Evolutionary conservation across 805 yeast species (phyloP), one percentile per base, ranked within the genome.

Genomic region (Candida nitratophila): DNA sequence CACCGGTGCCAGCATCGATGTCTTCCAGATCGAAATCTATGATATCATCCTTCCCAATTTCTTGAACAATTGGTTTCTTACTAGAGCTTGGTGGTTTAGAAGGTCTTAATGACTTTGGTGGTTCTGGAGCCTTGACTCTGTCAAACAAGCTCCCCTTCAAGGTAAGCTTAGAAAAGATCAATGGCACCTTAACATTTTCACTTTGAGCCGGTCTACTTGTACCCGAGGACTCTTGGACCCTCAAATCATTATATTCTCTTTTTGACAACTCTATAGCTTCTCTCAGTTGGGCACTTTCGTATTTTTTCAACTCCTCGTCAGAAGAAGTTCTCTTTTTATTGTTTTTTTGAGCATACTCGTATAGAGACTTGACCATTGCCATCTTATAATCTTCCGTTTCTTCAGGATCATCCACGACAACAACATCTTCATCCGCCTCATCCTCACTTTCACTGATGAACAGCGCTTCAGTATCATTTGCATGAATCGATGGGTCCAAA

Each of bases 181-280:
- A 42, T 1, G 62, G 57, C 1, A 24, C 32, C 3, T 36, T 36
- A 5, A 17, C 6, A 12, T 34, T 14, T 12, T 20, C 17, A 4
- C 11, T 8, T 8, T 17, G 14, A 9, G 7, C 11, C 6, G 22
- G 24, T n/a, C 11, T 14, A 9, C 9, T 16, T n/a, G n/a, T 6
- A 26, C 22, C 32, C 29, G 55, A 47, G 35, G 54, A 53, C 40
- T 63, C 66, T 39, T 64, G 49, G 26, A 60, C 56, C 22, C 60
- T 53, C 45, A 63, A 44, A 4, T 49, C 42, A 14, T 53, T 42
- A 30, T 68, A 68, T 32, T 77, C 81, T 43, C 57, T 51, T 45
- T 72, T 71, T 2, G 78, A 73, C 32, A 61, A 64, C 40, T 69
- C 73, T 35, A 78, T 69, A 0, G 85, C 83, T 34, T 54, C 53